Evolutionary conservation across 169 alveolate species (phyloP).

Genomic region (Cryptosporidium muris): DNA sequence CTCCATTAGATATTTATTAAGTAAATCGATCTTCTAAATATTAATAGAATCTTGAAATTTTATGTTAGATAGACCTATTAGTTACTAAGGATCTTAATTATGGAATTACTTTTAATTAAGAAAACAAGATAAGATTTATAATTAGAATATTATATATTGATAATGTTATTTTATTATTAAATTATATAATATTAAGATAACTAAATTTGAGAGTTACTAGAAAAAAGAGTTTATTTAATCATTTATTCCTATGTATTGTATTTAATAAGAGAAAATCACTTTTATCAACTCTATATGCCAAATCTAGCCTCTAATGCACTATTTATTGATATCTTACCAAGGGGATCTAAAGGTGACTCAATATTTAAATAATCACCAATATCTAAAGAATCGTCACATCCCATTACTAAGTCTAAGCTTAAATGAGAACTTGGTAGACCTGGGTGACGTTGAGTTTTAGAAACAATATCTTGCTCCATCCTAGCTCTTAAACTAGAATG

Average conservation of each 20-base stretch:
- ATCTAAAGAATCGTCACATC: conserved; percentile 28
- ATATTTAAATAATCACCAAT: conserved; percentile 30
- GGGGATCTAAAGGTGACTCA: conserved; percentile 22
- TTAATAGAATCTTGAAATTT: too few relatives aligned
- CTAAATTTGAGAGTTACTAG: too few relatives aligned
- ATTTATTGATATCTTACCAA: conserved; percentile 34
- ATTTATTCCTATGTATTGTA: too few relatives aligned
- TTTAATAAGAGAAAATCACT: neutral
- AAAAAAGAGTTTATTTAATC: too few relatives aligned
- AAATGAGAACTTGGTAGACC: conserved; percentile 58
- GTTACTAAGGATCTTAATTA: too few relatives aligned
- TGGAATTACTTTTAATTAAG: too few relatives aligned
- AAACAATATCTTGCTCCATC: conserved; percentile 57
- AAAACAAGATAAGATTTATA: conserved; percentile 22
- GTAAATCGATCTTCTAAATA: too few relatives aligned
- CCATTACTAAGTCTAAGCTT: conserved; percentile 55
- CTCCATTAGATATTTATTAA: too few relatives aligned
- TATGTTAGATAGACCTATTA: too few relatives aligned
- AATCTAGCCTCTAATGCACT: conserved; percentile 49
- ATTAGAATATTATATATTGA: neutral
- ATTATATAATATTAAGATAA: neutral
- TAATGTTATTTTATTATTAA: conserved; percentile 10
- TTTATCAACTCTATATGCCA: neutral
- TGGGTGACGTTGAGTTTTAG: conserved; percentile 56
- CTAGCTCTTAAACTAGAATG: conserved; percentile 49